A percentile compares a stretch with the other conserved stretches of the same genome.
These are phyloP conservation scores for Aureoboletus auriporus DNA, from an alignment of 768 basidiomycete species.

Conservation along the genomic window DNA sequence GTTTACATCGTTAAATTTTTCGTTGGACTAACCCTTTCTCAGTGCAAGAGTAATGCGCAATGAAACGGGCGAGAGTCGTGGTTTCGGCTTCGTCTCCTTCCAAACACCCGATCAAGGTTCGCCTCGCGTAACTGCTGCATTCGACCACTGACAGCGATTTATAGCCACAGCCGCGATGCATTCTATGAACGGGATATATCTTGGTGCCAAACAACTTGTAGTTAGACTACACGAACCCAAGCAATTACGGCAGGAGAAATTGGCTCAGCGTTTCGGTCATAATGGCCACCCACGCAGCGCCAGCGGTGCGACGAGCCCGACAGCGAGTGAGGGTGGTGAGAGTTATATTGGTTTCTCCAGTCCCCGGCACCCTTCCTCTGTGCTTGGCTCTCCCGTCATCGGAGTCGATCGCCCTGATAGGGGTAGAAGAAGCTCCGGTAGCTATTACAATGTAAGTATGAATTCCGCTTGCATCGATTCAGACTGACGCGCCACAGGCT, in stretches of 20 bases:
- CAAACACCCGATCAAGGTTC: constrained; percentile 80
- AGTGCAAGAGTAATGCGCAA: constrained; percentile 93
- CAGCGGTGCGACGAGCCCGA: constrained; percentile 83
- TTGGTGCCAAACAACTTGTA: constrained; percentile 76
- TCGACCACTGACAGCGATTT: constrained; percentile 3
- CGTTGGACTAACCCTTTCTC: neutral
- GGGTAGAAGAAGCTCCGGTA: constrained; percentile 75
- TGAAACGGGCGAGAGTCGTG: constrained; percentile 73
- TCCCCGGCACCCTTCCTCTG: constrained; percentile 51
- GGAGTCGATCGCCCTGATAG: constrained; percentile 57
- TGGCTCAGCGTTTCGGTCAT: constrained; percentile 76
- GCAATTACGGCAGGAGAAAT: constrained; percentile 84
- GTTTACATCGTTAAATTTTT: neutral
- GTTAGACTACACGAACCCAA: constrained; percentile 91
- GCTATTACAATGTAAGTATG: constrained; percentile 72
- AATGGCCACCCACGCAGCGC: constrained; percentile 78
- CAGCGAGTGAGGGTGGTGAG: constrained; percentile 78
- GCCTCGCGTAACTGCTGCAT: neutral
- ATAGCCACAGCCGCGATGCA: constrained; percentile 71
- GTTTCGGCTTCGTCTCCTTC: constrained; percentile 90
- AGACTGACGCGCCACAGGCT: constrained; percentile 44
- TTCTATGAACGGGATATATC: constrained; percentile 70
- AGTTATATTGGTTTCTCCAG: constrained; percentile 71
- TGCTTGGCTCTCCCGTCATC: constrained; percentile 55
- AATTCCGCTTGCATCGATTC: neutral